These are phyloP conservation scores for Tylopilus rubrobrunneus DNA, from an alignment of 768 basidiomycete species.

Conservation along the genomic window DNA sequence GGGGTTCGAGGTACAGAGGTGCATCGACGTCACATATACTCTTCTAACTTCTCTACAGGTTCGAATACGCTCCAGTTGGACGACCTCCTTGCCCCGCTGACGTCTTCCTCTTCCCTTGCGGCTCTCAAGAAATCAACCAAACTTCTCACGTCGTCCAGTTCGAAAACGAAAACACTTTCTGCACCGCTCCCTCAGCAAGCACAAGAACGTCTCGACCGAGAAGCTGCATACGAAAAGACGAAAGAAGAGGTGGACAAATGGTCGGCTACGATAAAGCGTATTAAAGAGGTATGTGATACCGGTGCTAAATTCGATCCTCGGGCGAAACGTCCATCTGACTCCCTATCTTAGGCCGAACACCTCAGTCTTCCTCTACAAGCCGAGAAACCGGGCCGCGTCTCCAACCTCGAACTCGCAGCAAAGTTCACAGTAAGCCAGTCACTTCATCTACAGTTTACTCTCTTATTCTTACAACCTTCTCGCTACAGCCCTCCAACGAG, in stretches of 20 bases:
- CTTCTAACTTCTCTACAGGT: constrained; percentile 13
- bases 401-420: constrained; percentile 71
- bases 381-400: constrained; percentile 47
- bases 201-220: constrained; percentile 86
- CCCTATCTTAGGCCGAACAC: constrained; percentile 66
- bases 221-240: constrained; percentile 89
- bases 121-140: constrained; percentile 71
- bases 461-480: background rate
- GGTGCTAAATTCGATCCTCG: background rate
- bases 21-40: background rate
- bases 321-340: background rate
- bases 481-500: constrained; percentile 67
- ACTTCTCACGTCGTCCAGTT: constrained; percentile 49
- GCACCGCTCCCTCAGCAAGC: constrained; percentile 84
- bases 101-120: constrained; percentile 52
- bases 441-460: background rate
- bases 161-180: constrained; percentile 59
- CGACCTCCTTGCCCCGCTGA: constrained; percentile 73
- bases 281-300: no score
- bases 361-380: constrained; percentile 38
- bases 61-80: constrained; percentile 56
- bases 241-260: no score
- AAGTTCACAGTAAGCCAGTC: constrained; percentile 69
- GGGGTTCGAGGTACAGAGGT: constrained; percentile 46
- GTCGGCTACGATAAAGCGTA: no score